Conservation (phyloP, 441 rosid species). For the Eruca vesicaria region DNA sequence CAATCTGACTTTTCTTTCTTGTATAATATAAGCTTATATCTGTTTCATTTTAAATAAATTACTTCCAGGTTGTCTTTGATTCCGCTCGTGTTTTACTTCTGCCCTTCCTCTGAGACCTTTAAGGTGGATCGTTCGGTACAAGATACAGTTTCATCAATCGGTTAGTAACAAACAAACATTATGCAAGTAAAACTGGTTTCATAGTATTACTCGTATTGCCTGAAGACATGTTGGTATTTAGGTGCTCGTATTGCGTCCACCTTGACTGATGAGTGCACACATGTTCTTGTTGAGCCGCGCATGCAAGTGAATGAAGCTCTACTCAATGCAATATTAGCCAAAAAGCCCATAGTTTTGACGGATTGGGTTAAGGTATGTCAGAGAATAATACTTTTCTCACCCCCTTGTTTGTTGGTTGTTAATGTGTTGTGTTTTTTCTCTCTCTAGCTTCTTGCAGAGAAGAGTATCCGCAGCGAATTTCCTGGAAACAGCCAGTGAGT, state of each 20-base stretch:
- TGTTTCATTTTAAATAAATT: neutral
- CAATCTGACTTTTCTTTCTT: neutral
- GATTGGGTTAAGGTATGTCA: constrained; percentile 73
- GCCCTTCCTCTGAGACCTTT: constrained; percentile 42
- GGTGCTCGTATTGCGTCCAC: constrained; percentile 58
- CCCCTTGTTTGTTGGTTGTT: constrained; percentile 2
- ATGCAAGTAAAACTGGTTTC: neutral
- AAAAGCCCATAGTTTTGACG: constrained; percentile 50
- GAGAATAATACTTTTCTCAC: constrained; percentile 5
- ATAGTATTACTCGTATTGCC: neutral
- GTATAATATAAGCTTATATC: neutral
- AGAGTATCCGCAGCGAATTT: constrained; percentile 58
- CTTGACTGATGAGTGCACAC: constrained; percentile 68
- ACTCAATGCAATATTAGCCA: constrained; percentile 61
- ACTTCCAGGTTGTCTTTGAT: constrained; percentile 63
- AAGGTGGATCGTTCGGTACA: constrained; percentile 40
- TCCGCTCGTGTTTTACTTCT: constrained; percentile 55
- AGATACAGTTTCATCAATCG: constrained; percentile 68
- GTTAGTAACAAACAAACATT: constrained; percentile 51
- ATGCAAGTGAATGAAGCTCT: constrained; percentile 52
- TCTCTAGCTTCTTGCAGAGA: constrained; percentile 71
- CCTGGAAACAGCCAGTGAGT: constrained; percentile 79
- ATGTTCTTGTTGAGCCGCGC: constrained; percentile 58
- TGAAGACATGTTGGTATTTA: constrained; percentile 25
- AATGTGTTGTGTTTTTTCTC: constrained; percentile 21